These are phyloP conservation scores for Porphyridium purpureum DNA, from an alignment of 23 red algal genomes.

Conservation along the genomic window DNA sequence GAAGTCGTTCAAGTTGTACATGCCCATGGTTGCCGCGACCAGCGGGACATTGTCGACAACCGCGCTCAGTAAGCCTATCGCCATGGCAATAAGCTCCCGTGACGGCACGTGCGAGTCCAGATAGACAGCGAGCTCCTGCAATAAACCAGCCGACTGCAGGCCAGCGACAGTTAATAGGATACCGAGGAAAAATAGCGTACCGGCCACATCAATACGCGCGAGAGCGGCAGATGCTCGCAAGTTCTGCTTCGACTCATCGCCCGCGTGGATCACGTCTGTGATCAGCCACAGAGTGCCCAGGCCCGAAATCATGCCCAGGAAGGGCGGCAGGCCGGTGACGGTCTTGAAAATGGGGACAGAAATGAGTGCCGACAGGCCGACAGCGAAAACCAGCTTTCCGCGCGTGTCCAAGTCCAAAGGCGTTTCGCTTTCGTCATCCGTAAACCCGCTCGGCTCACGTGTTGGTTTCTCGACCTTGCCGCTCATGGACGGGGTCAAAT, in stretches of 20 bases:
- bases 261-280: conserved; percentile 82
- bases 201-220: conserved; percentile 60
- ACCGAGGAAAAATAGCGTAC: conserved; percentile 89
- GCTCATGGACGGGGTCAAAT: conserved; percentile 49
- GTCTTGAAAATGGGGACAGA: conserved; percentile 94
- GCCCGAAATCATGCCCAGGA: conserved; percentile 81
- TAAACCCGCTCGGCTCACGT: no score
- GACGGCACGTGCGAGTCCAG: conserved; percentile 42
- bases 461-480: background rate
- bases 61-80: conserved; percentile 68
- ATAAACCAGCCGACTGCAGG: conserved; percentile 72
- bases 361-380: conserved; percentile 59
- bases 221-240: conserved; percentile 47
- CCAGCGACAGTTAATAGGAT: conserved; percentile 80
- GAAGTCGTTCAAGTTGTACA: conserved; percentile 69
- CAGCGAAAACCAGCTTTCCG: conserved; percentile 55
- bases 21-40: conserved; percentile 95
- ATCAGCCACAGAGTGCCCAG: conserved; percentile 87
- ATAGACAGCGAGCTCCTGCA: conserved; percentile 26
- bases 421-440: no score
- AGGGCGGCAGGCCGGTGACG: conserved; percentile 76
- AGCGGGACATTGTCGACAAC: conserved; percentile 96
- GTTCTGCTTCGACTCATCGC: conserved; percentile 37
- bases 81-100: conserved; percentile 53
- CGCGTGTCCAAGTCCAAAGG: conserved; percentile 28